Evolutionary conservation across 2,329 filamentous ascomycete genomes (phyloP), one percentile per base, ranked within the genome.

Genomic region (Fusarium marasasianum): DNA sequence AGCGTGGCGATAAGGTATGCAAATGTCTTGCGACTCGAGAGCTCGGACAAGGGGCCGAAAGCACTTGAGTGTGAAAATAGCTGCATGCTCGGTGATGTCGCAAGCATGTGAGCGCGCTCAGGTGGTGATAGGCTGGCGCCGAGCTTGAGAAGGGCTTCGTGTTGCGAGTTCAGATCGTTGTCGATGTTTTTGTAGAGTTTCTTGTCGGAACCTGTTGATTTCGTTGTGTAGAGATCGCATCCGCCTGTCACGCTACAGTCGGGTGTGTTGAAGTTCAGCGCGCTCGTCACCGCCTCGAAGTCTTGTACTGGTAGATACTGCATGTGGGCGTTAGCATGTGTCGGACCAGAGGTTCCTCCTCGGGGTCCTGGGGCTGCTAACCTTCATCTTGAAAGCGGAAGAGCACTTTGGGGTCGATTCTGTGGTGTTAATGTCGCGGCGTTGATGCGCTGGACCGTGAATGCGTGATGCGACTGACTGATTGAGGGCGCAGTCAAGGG

Each of bases 111-210:
- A 73, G 91, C 88, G 66, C 91, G 91, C 76, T 95, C 91, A 3
- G 95, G 94, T 35, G 95, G 94, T 29, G 96, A 97, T 26, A 98
- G 88, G 54, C 94, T 95, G 24, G 94, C 94, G 37, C 96, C 95
- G 35, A 98, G 90, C 73, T 94, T 93, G 56, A 98, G 87, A 4
- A 97, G 90, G 13, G 95, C 94, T 77, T 95, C 93, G 87, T 98
- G 95, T 82, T 98, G 94, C 43, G 93, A 93, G 82, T 97, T 95
- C 67, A 99, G 90, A 37, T 94, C 95, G 80, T 93, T 91, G 81
- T 98, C 95, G 80, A 99, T 98, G 81, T 92, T 94, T 84, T 95
- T 97, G 87, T 98, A 98, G 14, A 99, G 87, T 81, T 98, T 98
- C 89, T 98, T 98, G 82, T 99, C 96, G 73, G 92, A 92, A 51